Base-by-base conservation (phyloP, 176 grass and related monocot species). In the Musa troglodytarum region DNA sequence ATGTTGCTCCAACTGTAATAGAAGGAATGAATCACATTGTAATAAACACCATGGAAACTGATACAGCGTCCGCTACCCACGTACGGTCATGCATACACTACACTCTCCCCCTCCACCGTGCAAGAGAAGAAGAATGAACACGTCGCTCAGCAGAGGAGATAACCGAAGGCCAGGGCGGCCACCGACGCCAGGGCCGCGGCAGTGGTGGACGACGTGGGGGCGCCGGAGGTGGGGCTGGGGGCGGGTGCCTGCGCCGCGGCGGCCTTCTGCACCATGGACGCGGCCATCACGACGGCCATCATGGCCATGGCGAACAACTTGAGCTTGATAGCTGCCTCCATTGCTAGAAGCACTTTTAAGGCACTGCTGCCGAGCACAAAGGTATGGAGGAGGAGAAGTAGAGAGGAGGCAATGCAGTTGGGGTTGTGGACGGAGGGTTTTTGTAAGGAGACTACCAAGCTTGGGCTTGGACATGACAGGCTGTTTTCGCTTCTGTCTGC, bases 321-420 rank as follows among this genome's bases (percentile, higher is more conserved):
- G 63, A 65, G 63, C 63, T 65, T 65, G 63, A 65, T 24, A 13
- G 63, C 23, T 25, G 63, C 63, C 10, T 65, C 63, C 63, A 65
- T 65, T 4, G 23, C 63, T 28, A 12, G 17, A 22, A 10, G 23
- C 11, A 25, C 12, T 43, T 29, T 43, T 34, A 43, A 43, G 63
- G 14, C 10, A 2, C 34, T 6, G 3, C 9, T 0, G 12, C 11
- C 22, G 1, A 26, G 9, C 11, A 65, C 34, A 65, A 0, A 24
- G 21, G 10, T 28, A 43, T 5, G 3, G n/a, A 65, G n/a, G 63
- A 25, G 21, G 54, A 19, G 11, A 15, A 1, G 54, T 10, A 56
- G 11, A 15, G 54, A 56, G 54, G 54, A n/a, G 55, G 2, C 17
- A 16, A 17, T 16, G 12, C 14, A 5, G 55, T n/a, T 12, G 14